A percentile compares a stretch with the other conserved stretches of the same genome.
These are phyloP conservation scores for Pythium folliculosum DNA, from an alignment of 352 stramenopile genomes.

Conservation along the genomic window DNA sequence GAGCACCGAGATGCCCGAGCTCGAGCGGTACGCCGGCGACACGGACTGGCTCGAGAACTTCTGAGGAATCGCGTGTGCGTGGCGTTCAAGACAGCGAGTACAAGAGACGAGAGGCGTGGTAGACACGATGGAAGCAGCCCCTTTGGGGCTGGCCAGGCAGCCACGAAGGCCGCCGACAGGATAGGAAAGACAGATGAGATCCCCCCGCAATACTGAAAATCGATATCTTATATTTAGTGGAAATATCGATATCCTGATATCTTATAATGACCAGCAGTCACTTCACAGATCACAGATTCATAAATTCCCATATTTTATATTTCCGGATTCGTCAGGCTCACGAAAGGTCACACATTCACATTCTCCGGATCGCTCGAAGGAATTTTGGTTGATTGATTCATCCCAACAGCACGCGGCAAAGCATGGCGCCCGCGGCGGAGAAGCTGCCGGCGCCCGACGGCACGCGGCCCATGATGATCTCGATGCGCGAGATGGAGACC, in stretches of 20 bases:
- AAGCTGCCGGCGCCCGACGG: slow-evolving; percentile 59
- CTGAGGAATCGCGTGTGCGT: slow-evolving; percentile 19
- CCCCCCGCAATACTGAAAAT: neutral
- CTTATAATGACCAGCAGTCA: too few relatives aligned
- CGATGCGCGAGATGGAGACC: slow-evolving; percentile 85
- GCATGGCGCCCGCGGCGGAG: slow-evolving; percentile 18
- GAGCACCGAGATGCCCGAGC: slow-evolving; percentile 49
- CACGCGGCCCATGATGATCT: slow-evolving; percentile 83
- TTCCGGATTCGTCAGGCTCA: neutral
- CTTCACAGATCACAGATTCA: neutral
- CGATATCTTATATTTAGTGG: slow-evolving; percentile 3
- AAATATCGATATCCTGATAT: slow-evolving; percentile 5
- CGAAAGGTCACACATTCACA: slow-evolving; percentile 25
- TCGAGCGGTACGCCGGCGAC: slow-evolving; percentile 62
- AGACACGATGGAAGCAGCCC: too few relatives aligned
- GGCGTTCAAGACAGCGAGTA: neutral
- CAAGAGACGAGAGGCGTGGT: neutral
- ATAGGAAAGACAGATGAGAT: neutral
- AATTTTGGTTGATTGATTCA: neutral
- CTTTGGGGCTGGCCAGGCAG: too few relatives aligned
- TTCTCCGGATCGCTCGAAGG: neutral
- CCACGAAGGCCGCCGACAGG: neutral
- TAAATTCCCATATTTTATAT: slow-evolving; percentile 15
- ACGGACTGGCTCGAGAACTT: slow-evolving; percentile 84
- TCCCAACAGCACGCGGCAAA: too few relatives aligned